Percentiles rank a stretch among this genome's conserved stretches.
Conservation (phyloP, 129 eudicot genomes). For the Artemisia argyi region DNA sequence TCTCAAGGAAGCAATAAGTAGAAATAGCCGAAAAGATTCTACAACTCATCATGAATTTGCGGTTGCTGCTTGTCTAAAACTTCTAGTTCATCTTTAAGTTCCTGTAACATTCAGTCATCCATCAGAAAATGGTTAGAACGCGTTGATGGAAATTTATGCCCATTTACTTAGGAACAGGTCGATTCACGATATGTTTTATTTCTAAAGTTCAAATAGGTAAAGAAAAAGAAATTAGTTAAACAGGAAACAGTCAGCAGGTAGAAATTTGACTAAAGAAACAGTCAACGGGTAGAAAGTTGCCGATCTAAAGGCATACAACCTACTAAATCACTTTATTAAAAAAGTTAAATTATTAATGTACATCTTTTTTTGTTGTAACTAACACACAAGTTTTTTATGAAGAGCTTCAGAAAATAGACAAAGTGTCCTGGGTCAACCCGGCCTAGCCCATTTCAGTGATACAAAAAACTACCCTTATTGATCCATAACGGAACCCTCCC, state of each 20-base stretch:
- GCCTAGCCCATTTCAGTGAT: background rate
- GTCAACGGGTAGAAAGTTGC: background rate
- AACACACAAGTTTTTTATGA: no score
- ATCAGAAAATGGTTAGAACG: conserved; percentile 18
- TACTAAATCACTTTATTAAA: background rate
- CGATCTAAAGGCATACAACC: background rate
- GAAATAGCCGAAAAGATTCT: conserved; percentile 16
- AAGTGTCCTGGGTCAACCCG: background rate
- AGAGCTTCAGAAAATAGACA: background rate
- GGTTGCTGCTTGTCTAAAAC: conserved; percentile 56
- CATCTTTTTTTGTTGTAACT: no score
- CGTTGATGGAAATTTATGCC: background rate
- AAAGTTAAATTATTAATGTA: background rate
- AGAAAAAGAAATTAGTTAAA: background rate
- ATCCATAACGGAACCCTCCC: background rate
- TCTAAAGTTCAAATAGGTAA: background rate
- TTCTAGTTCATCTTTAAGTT: conserved; percentile 73
- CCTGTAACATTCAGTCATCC: conserved; percentile 41
- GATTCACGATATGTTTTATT: background rate
- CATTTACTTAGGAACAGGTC: background rate
- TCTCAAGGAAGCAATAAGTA: conserved; percentile 3
- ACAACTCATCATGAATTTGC: conserved; percentile 70
- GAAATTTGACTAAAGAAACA: background rate
- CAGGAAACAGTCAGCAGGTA: background rate
- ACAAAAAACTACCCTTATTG: background rate